Evolutionary conservation across 2,329 filamentous ascomycete species (phyloP), one percentile per base, ranked within the genome.

Genomic region (Aspergillus piperis): DNA sequence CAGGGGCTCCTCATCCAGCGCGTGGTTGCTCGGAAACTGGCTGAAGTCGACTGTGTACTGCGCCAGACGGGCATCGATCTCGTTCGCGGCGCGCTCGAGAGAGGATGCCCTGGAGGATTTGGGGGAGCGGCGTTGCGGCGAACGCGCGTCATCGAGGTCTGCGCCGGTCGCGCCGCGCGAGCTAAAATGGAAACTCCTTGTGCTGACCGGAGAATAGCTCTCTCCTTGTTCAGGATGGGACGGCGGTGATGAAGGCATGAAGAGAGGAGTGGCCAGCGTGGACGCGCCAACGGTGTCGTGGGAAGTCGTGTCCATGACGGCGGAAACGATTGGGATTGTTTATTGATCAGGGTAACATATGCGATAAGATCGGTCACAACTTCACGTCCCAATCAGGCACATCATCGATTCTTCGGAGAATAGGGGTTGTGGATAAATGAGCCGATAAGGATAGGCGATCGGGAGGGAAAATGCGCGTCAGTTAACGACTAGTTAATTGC

Each of bases 261-360:
- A 75, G 3, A 71, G 64, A 13, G 76, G 75, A 3, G 71, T 77
- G 11, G 68, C 71, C 19, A 78, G 62, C 8, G 75, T 75, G 5
- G 76, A 79, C 44, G 75, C 69, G 44, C 76, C 77, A 58, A 79
- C 71, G 6, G 75, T 78, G 57, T 79, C 77, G 64, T 79, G 77
- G 53, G 76, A 73, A 55, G 75, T 72, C 51, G 75, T 69, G 65
- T 74, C 70, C 77, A 78, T 78, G 62, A 52, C 70, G 63, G 61
- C 38, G 54, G 25, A 15, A 58, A 30, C 47, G 17, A 36, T 48
- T 17, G 50, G 5, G 11, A n/a, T 50, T 36, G 27, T 48, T 19
- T 47, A 38, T 44, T 30, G 38, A 36, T 55, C 25, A 41, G 30
- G 23, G 13, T 21, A 21, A 36, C 39, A 55, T 47, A 30, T 42